Conservation (phyloP, 1,284 basidiomycete genomes). For the Heterobasidion occidentale region DNA sequence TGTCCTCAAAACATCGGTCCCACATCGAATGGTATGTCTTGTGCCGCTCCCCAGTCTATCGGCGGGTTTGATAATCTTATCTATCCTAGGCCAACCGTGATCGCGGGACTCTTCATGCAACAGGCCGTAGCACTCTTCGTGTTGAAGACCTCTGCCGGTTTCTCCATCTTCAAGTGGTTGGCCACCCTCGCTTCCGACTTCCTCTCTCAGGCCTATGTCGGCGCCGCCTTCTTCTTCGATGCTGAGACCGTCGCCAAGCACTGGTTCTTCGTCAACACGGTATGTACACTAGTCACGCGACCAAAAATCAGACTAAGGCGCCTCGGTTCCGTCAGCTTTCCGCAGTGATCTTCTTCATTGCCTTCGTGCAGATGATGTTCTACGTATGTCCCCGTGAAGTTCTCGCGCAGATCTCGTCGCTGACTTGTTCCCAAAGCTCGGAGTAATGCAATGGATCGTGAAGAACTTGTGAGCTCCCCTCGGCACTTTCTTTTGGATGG, state of each 20-base stretch:
- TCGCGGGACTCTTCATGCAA: slow-evolving; percentile 79
- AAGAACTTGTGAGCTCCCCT: slow-evolving; percentile 54
- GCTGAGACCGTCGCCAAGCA: slow-evolving; percentile 48
- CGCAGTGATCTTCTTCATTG: slow-evolving; percentile 83
- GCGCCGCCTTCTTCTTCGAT: slow-evolving; percentile 77
- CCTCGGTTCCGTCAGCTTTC: slow-evolving; percentile 36
- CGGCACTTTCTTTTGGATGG: not conserved
- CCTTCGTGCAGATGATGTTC: slow-evolving; percentile 83
- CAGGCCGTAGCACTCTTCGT: slow-evolving; percentile 83
- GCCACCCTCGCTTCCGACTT: slow-evolving; percentile 71
- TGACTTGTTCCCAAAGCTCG: slow-evolving; percentile 30
- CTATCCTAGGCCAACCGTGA: slow-evolving; percentile 63
- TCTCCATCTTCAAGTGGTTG: slow-evolving; percentile 76
- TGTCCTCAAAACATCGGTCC: slow-evolving; percentile 50
- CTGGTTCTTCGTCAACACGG: slow-evolving; percentile 79
- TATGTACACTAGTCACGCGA: slow-evolving; percentile 16
- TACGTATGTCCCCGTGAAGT: slow-evolving; percentile 32
- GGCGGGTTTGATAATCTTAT: slow-evolving; percentile 4
- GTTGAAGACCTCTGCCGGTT: slow-evolving; percentile 74
- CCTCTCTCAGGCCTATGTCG: slow-evolving; percentile 52
- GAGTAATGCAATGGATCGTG: slow-evolving; percentile 87
- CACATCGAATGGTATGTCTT: slow-evolving; percentile 55
- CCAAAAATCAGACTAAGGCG: slow-evolving; percentile 5
- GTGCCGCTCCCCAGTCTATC: not conserved
- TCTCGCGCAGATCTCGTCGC: not conserved